phyloP scores from a whole-genome alignment of 2,329 filamentous ascomycete species.

The Xylaria hypoxylon region DNA sequence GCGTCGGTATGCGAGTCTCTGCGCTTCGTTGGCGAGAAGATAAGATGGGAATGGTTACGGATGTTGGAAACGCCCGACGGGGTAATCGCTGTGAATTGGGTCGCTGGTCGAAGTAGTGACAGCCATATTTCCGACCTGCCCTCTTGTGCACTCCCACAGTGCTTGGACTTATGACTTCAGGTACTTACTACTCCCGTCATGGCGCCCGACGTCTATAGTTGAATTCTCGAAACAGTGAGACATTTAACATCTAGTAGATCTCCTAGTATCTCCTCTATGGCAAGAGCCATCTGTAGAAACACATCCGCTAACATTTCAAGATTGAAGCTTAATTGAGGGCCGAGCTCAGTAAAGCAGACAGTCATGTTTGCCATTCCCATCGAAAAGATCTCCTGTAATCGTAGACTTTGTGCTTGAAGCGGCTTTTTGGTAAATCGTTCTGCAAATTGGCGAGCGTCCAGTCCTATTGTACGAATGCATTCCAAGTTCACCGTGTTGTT shows the following conservation, averaged over 20 bases:
- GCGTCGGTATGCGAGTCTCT: too few species aligned
- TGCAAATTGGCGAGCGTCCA: background rate
- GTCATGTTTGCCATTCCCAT: background rate
- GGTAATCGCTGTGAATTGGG: too few species aligned
- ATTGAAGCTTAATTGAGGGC: background rate
- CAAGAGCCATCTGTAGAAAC: slow-evolving; percentile 27
- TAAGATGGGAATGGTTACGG: too few species aligned
- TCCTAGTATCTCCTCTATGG: slow-evolving; percentile 13
- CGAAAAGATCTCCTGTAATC: slow-evolving; percentile 1
- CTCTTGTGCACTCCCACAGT: too few species aligned
- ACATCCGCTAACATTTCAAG: slow-evolving; percentile 18
- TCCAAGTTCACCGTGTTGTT: background rate
- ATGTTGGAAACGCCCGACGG: too few species aligned
- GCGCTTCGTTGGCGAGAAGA: too few species aligned
- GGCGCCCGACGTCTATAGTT: too few species aligned
- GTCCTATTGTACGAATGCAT: background rate
- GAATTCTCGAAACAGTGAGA: too few species aligned
- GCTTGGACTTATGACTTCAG: too few species aligned
- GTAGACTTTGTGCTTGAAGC: background rate
- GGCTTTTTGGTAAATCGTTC: background rate
- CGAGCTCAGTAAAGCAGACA: background rate
- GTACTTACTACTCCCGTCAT: too few species aligned
- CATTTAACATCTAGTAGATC: slow-evolving; percentile 15
- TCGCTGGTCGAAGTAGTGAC: too few species aligned
- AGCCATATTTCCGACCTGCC: too few species aligned